Percentiles rank a stretch among this genome's conserved stretches.
These are phyloP conservation scores for Myriosclerotinia duriaeana DNA, from an alignment of 2,329 filamentous ascomycete genomes.

Conservation along the genomic window DNA sequence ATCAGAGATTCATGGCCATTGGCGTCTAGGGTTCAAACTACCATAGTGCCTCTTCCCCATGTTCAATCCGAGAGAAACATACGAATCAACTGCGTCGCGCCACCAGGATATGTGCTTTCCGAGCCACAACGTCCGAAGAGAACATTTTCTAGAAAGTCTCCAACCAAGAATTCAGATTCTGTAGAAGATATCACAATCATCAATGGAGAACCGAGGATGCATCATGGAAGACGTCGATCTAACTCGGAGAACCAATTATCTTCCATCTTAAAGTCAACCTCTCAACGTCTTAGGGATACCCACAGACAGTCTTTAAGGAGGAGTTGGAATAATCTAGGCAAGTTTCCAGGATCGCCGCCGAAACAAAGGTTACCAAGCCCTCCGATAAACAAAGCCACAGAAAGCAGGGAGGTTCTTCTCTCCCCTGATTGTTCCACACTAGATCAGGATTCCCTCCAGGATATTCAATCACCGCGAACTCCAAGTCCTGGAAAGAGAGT, in stretches of 20 bases:
- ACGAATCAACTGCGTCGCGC: slow-evolving; percentile 31
- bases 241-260: slow-evolving; percentile 21
- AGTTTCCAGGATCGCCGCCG: slow-evolving; percentile 28
- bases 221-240: neutral
- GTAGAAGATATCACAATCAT: slow-evolving; percentile 13
- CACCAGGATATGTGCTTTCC: slow-evolving; percentile 34
- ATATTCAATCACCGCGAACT: slow-evolving; percentile 27
- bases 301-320: slow-evolving; percentile 6
- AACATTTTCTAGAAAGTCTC: slow-evolving; percentile 19
- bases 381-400: slow-evolving; percentile 24
- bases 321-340: slow-evolving; percentile 17
- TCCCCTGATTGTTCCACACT: slow-evolving; percentile 25
- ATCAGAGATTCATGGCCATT: slow-evolving; percentile 39
- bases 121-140: slow-evolving; percentile 30
- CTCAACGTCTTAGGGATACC: slow-evolving; percentile 22
- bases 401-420: slow-evolving; percentile 32
- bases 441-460: slow-evolving; percentile 28
- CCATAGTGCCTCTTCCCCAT: slow-evolving; percentile 17
- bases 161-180: slow-evolving; percentile 18
- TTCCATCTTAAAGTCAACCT: slow-evolving; percentile 23
- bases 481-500: slow-evolving; percentile 30
- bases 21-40: slow-evolving; percentile 26
- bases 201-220: slow-evolving; percentile 6
- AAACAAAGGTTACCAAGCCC: slow-evolving; percentile 32
- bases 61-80: slow-evolving; percentile 31